Evolutionary conservation across 208 protist species (phyloP), one percentile per base, ranked within the genome.

Genomic region (Leishmania gerbilli): DNA sequence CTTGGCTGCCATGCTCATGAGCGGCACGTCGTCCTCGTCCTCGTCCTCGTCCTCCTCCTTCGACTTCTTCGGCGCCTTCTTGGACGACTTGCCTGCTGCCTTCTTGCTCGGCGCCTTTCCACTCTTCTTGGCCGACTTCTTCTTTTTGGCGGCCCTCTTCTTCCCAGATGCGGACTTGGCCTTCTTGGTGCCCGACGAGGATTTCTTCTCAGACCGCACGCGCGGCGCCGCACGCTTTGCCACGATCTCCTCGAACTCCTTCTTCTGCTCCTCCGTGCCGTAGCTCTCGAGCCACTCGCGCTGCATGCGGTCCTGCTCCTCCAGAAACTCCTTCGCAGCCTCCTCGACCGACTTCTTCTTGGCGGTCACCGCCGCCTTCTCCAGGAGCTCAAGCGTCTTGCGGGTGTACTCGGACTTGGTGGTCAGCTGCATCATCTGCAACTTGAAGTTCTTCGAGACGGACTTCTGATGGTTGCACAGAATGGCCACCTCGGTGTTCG

Each of bases 391-490:
- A 76, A 99, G 93, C 13, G 93, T 90, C 74, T 80, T 85, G 47
- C 90, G 80, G 42, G 93, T 93, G 81, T 97, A 93, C 68, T 94
- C 80, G 6, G 89, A 90, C 83, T 98, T 97, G 11, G 80, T 74
- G 34, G 91, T 89, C 47, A 99, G 87, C 76, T 98, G 95, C 40
- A 84, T 88, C 83, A 99, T 93, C 71, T 91, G 84, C 27, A 83
- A 76, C 62, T 84, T 85, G 81, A 98, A 93, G 81, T 91, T 94
- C 86, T 99, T 99, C 31, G 98, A 94, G 68, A 99, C 90, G 19
- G 98, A 92, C 68, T 97, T 92, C 84, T 99, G 99, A 98, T 99
- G 99, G 92, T 99, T 99, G 93, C 99, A 99, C 60, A 99, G 89
- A 67, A 99, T 99, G 56, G 99, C 99, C 60, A 99, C 99, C 69